phyloP scores from a whole-genome alignment of 2,329 filamentous ascomycete species.

The Xylariaceae sp. region DNA sequence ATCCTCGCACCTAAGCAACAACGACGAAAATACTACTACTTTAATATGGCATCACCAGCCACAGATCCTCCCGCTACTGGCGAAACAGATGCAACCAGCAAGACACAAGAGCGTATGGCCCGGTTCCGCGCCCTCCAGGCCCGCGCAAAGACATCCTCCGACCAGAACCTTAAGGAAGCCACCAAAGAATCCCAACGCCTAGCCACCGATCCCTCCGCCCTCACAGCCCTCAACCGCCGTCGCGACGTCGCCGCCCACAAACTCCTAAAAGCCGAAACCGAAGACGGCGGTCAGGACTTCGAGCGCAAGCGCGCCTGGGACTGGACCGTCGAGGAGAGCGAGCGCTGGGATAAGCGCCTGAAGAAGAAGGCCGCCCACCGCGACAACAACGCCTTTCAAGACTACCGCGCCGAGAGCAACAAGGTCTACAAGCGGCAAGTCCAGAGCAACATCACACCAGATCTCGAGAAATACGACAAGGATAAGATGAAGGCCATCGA shows the following conservation, averaged over 20 bases:
- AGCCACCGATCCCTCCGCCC: constrained; percentile 70
- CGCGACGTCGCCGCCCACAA: constrained; percentile 89
- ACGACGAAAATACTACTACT: constrained; percentile 6
- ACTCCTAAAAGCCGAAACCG: constrained; percentile 85
- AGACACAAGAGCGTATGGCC: constrained; percentile 65
- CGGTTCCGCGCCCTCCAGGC: constrained; percentile 86
- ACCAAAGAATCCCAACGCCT: constrained; percentile 78
- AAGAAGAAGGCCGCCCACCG: constrained; percentile 78
- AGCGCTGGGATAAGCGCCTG: constrained; percentile 87
- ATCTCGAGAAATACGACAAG: constrained; percentile 80
- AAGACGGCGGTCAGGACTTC: constrained; percentile 83
- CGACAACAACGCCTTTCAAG: constrained; percentile 84
- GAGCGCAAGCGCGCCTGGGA: constrained; percentile 98
- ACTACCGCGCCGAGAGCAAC: constrained; percentile 80
- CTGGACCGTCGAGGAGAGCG: constrained; percentile 93
- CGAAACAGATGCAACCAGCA: constrained; percentile 25
- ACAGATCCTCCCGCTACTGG: background rate
- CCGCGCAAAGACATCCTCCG: constrained; percentile 67
- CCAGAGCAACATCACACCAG: constrained; percentile 66
- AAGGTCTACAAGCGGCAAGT: constrained; percentile 95
- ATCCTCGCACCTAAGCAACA: too few relatives aligned
- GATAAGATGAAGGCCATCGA: constrained; percentile 84
- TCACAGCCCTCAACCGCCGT: constrained; percentile 76
- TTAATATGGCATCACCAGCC: background rate
- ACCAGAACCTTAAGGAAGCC: constrained; percentile 78